These are phyloP conservation scores for Poterioochromonas sp. DNA, from an alignment of 352 stramenopile genomes.

Conservation along the genomic window DNA sequence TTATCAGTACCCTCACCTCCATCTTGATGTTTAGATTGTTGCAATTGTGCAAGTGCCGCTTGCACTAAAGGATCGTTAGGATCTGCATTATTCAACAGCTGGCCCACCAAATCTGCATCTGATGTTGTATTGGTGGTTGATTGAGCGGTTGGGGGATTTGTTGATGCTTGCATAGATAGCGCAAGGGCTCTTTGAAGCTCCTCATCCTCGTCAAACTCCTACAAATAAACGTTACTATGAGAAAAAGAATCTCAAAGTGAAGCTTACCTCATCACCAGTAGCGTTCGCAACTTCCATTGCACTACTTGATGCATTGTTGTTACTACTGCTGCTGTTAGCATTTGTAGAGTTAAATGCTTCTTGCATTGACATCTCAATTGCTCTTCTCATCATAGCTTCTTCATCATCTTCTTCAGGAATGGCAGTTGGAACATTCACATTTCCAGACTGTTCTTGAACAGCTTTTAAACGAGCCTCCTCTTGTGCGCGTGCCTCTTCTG, in stretches of 20 bases:
- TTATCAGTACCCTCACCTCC: slow-evolving; percentile 56
- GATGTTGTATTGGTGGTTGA: slow-evolving; percentile 53
- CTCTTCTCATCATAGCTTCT: slow-evolving; percentile 64
- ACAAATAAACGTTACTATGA: slow-evolving; percentile 34
- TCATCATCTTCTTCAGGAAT: slow-evolving; percentile 54
- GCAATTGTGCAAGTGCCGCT: slow-evolving; percentile 72
- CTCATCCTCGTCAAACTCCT: slow-evolving; percentile 56
- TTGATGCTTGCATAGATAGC: slow-evolving; percentile 33
- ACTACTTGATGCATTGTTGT: not conserved
- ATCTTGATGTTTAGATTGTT: slow-evolving; percentile 51
- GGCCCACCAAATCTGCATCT: slow-evolving; percentile 75
- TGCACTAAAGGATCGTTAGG: slow-evolving; percentile 80
- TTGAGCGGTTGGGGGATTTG: not conserved
- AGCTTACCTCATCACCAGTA: slow-evolving; percentile 27
- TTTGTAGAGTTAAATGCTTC: slow-evolving; percentile 1
- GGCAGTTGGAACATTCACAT: slow-evolving; percentile 9
- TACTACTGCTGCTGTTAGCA: slow-evolving; percentile 2
- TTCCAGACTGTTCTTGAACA: not conserved
- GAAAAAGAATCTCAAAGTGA: not conserved
- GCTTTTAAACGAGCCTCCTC: slow-evolving; percentile 26
- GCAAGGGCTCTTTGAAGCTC: slow-evolving; percentile 37
- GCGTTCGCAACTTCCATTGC: slow-evolving; percentile 25
- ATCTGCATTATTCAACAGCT: slow-evolving; percentile 70
- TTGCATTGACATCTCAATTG: slow-evolving; percentile 49
- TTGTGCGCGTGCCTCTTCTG: slow-evolving; percentile 81